phyloP scores from a whole-genome alignment of 2,329 filamentous ascomycete genomes.

The Penicillium sp. region DNA sequence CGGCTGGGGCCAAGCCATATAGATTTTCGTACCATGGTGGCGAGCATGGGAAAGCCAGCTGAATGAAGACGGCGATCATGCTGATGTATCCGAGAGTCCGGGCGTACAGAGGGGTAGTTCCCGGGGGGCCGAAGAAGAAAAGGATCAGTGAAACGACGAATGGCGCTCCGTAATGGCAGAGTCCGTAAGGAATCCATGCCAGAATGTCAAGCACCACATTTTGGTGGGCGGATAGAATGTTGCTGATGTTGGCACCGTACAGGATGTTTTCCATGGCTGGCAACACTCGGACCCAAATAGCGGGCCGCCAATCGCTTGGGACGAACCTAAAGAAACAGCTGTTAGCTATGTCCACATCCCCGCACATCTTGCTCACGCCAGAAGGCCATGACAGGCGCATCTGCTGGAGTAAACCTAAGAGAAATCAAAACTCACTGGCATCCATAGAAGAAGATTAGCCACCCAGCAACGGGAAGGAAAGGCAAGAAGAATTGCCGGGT shows the following conservation, averaged over 20 bases:
- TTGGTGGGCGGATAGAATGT: constrained; percentile 85
- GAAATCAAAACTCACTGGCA: constrained; percentile 62
- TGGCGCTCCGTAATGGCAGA: constrained; percentile 81
- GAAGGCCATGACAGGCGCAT: not conserved
- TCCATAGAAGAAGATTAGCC: constrained; percentile 83
- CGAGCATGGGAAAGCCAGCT: constrained; percentile 84
- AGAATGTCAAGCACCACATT: constrained; percentile 73
- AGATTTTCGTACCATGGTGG: constrained; percentile 95
- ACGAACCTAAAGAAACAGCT: constrained; percentile 60
- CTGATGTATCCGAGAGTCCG: constrained; percentile 89
- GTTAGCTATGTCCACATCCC: constrained; percentile 15
- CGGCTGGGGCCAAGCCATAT: constrained; percentile 80
- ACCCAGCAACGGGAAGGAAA: constrained; percentile 73
- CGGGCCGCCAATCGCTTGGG: constrained; percentile 74
- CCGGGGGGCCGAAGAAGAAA: constrained; percentile 81
- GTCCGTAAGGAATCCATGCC: constrained; percentile 86
- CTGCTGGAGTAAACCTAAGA: not conserved
- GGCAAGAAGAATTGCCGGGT: constrained; percentile 88
- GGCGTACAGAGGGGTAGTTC: constrained; percentile 74
- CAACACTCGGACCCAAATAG: constrained; percentile 90
- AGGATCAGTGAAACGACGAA: constrained; percentile 68
- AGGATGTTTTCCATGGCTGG: constrained; percentile 92
- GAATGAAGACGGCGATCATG: constrained; percentile 74
- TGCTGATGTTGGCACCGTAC: constrained; percentile 90
- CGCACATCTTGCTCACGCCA: constrained; percentile 1